Percentiles rank a stretch among this genome's conserved stretches.
These are phyloP conservation scores for Physocladia obscura DNA, from an alignment of 192 early-diverging fungal species.

Conservation along the genomic window DNA sequence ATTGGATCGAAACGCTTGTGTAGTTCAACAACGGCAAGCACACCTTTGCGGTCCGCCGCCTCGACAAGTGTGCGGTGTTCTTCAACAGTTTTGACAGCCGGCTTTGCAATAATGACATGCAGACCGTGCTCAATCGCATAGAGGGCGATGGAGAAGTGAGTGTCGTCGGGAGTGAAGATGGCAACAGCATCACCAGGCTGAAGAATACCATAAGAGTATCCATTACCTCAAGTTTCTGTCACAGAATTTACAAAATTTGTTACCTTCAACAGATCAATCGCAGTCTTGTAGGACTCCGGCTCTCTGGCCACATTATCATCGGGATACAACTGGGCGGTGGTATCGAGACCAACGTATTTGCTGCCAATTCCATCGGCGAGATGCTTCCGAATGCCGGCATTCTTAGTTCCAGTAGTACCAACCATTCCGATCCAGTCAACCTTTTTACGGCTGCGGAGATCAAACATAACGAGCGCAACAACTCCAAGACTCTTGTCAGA, in stretches of 20 bases:
- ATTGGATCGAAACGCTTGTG: constrained; percentile 52
- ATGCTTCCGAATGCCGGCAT: constrained; percentile 40
- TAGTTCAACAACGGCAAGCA: constrained; percentile 41
- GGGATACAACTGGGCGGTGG: constrained; percentile 31
- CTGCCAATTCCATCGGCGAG: constrained; percentile 28
- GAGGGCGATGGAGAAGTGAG: constrained; percentile 40
- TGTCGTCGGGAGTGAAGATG: constrained; percentile 51
- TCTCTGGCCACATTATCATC: constrained; percentile 39
- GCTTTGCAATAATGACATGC: constrained; percentile 48
- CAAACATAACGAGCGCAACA: constrained; percentile 42
- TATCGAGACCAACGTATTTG: constrained; percentile 32
- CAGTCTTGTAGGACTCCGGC: constrained; percentile 41
- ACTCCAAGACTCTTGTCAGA: constrained; percentile 47
- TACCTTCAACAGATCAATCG: constrained; percentile 35
- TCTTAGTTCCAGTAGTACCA: constrained; percentile 43
- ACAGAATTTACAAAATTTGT: too few relatives aligned
- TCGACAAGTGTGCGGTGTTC: constrained; percentile 35
- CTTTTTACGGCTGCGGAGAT: constrained; percentile 35
- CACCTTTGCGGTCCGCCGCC: constrained; percentile 36
- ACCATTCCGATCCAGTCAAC: constrained; percentile 40
- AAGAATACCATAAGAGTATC: neutral
- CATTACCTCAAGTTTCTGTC: too few relatives aligned
- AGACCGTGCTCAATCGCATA: constrained; percentile 41
- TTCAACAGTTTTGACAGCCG: constrained; percentile 43
- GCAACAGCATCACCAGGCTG: constrained; percentile 40